A percentile compares a stretch with the other conserved stretches of the same genome.
phyloP scores from a whole-genome alignment of 495 filamentous ascomycete genomes.

The Amorphotheca resinae region DNA sequence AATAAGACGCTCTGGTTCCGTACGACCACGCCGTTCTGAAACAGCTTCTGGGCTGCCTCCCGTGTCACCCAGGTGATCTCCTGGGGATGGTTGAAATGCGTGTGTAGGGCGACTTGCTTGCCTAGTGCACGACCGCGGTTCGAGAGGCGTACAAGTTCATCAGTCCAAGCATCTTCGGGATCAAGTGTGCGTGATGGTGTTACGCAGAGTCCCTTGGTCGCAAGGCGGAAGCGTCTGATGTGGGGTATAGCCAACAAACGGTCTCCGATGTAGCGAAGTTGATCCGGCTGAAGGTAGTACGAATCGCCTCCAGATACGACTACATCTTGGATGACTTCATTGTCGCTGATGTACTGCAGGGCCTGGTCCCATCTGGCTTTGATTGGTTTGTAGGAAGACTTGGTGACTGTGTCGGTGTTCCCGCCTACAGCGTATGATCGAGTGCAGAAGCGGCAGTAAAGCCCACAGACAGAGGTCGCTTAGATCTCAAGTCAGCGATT shows the following conservation, averaged over 20 bases:
- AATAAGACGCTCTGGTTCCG: slow-evolving; percentile 42
- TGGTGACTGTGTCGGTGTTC: slow-evolving; percentile 35
- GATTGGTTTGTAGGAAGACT: slow-evolving; percentile 31
- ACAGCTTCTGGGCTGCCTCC: slow-evolving; percentile 35
- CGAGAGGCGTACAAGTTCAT: slow-evolving; percentile 33
- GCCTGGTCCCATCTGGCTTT: slow-evolving; percentile 31
- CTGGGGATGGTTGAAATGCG: slow-evolving; percentile 48
- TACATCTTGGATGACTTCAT: slow-evolving; percentile 36
- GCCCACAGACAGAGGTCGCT: slow-evolving; percentile 44
- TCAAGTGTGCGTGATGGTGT: slow-evolving; percentile 38
- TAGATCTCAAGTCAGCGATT: slow-evolving; percentile 1
- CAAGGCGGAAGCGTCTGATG: slow-evolving; percentile 40
- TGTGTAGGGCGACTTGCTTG: slow-evolving; percentile 47
- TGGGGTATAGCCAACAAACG: slow-evolving; percentile 25
- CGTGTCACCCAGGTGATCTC: slow-evolving; percentile 48
- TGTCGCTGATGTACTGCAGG: slow-evolving; percentile 37
- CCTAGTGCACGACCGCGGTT: slow-evolving; percentile 33
- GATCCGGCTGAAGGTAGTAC: slow-evolving; percentile 28
- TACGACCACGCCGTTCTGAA: slow-evolving; percentile 36
- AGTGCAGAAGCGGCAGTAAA: slow-evolving; percentile 46
- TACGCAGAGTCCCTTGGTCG: slow-evolving; percentile 43
- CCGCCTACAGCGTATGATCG: slow-evolving; percentile 44
- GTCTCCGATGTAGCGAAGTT: slow-evolving; percentile 12
- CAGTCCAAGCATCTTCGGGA: slow-evolving; percentile 36
- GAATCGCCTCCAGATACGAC: slow-evolving; percentile 48